Evolutionary conservation across 805 yeast genomes (phyloP).

Genomic region (Wickerhamomyces chaumierensis): DNA sequence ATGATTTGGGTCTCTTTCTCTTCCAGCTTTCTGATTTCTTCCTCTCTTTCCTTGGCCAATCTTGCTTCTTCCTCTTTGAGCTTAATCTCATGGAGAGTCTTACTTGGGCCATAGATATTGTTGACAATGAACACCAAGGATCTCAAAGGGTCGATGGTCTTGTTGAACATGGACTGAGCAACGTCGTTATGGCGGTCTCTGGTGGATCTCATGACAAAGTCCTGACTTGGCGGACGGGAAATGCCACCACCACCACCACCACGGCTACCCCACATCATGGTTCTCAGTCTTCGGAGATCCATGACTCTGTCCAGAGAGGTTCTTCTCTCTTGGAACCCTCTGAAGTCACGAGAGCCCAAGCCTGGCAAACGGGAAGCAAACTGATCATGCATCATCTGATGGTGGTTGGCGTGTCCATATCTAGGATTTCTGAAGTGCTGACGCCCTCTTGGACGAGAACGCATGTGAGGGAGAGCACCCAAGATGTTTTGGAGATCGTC

Average conservation of each 20-base stretch:
- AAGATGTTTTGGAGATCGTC: neutral
- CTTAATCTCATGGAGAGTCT: conserved; percentile 21
- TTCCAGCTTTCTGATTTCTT: conserved; percentile 18
- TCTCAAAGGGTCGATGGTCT: conserved; percentile 23
- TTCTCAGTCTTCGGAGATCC: neutral
- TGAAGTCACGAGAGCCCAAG: neutral
- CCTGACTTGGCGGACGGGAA: neutral
- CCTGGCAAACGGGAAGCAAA: too few relatives aligned
- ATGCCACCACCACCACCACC: too few relatives aligned
- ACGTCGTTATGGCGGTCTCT: conserved; percentile 61
- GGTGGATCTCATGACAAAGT: conserved; percentile 29
- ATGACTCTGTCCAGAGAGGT: neutral
- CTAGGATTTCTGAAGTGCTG: too few relatives aligned
- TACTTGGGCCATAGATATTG: conserved; percentile 37
- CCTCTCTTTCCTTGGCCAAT: conserved; percentile 1
- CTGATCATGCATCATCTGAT: too few relatives aligned
- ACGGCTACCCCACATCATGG: neutral
- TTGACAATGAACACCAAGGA: conserved; percentile 33
- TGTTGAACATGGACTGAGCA: conserved; percentile 38
- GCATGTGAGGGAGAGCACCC: neutral
- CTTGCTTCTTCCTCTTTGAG: conserved; percentile 6
- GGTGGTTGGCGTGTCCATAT: too few relatives aligned
- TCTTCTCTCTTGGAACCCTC: neutral
- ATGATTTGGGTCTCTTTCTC: conserved; percentile 20
- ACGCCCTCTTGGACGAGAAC: neutral